Evolutionary conservation across 441 rosid species (phyloP), one percentile per base, ranked within the genome.

Genomic region (Dalechampia spathulata): DNA sequence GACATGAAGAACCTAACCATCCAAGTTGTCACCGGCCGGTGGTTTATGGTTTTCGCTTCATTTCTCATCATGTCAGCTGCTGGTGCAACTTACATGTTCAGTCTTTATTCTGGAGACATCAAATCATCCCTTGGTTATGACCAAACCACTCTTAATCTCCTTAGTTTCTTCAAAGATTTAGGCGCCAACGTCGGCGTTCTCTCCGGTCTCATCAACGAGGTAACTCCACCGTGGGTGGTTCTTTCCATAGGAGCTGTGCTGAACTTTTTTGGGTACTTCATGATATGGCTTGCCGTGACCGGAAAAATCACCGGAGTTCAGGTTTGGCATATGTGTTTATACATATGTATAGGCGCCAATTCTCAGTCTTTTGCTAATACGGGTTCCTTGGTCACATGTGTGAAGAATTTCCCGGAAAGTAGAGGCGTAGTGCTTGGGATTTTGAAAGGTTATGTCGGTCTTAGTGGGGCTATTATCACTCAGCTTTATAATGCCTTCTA

Each of bases 41-140:
- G 86, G 87, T 82, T 84, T 70, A 75, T 76, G 79, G 72, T 81
- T 7, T 84, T 81, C 1, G 87, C 82, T 0, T 75, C 83, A 5
- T 50, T 81, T 25, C 62, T 84, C 13, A 79, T 84, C 70, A 79
- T 81, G 85, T 23, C 85, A 0, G 82, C 75, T 0, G 76, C 89
- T 16, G 92, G 92, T 8, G 83, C 88, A 7, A 82, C 89, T 40
- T 85, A 82, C 72, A 74, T 82, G 67, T 85, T 85, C 48, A 34
- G 74, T 13, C 72, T 82, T 42, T 85, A 85, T 64, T 85, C 92
- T 2, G 6, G 5, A 0, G 81, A 73, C 9, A 75, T 85, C n/a
- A 85, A 85, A 55, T 0, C 2, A 0, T 13, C 77, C 8, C 54
- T 82, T 0, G 86, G 86, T 9, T 85, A 85, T 44, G 89, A 85